These are phyloP conservation scores for Pisolithus orientalis DNA, from an alignment of 768 basidiomycete species.

Conservation along the genomic window DNA sequence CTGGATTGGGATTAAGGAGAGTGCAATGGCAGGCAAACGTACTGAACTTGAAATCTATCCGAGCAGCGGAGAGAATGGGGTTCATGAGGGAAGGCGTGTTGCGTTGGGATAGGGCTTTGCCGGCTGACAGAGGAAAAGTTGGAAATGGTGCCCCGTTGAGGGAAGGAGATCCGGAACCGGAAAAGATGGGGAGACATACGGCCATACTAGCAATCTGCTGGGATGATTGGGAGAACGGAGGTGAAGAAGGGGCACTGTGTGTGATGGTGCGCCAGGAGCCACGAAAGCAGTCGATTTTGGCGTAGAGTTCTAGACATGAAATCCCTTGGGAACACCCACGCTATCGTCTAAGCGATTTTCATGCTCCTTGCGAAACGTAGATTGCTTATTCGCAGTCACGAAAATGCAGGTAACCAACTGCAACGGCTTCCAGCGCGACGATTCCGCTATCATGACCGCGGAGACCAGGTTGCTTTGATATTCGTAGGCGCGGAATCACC, in stretches of 20 bases:
- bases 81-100: conserved; percentile 48
- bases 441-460: no score
- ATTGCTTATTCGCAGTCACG: no score
- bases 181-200: conserved; percentile 31
- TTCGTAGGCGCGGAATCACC: no score
- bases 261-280: conserved; percentile 1
- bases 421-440: no score
- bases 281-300: no score
- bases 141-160: conserved; percentile 30
- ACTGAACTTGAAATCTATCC: conserved; percentile 41
- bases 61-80: conserved; percentile 52
- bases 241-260: conserved; percentile 1
- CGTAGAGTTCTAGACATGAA: no score
- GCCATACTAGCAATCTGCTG: conserved; percentile 35
- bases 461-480: no score
- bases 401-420: no score
- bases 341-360: no score
- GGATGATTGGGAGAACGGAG: conserved; percentile 28
- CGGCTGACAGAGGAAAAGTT: conserved; percentile 29
- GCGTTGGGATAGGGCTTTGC: conserved; percentile 50
- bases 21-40: conserved; percentile 56
- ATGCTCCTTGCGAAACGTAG: no score
- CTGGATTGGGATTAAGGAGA: conserved; percentile 51
- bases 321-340: no score
- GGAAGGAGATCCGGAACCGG: conserved; percentile 19